These are phyloP conservation scores for Dryas alaskensis DNA, from an alignment of 306 rosid genomes.

Conservation along the genomic window DNA sequence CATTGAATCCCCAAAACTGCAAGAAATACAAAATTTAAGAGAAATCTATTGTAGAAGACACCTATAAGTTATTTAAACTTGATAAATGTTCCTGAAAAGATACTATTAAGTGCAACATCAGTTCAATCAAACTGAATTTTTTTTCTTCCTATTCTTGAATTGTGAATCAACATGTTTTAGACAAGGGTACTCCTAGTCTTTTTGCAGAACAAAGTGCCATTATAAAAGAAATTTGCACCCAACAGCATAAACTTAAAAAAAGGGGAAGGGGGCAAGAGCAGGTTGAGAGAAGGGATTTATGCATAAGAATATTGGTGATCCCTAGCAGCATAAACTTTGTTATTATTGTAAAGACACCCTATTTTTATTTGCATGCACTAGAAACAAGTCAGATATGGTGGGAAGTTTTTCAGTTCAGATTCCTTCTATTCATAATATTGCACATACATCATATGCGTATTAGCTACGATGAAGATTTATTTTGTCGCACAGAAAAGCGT, in stretches of 20 bases:
- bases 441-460: no score
- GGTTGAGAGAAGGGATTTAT: not conserved
- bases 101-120: not conserved
- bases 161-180: not conserved
- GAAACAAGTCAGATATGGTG: no score
- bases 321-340: no score
- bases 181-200: not conserved
- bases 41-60: not conserved
- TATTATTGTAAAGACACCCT: no score
- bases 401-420: no score
- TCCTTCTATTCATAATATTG: no score
- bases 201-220: not conserved
- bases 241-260: not conserved
- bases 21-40: conserved; percentile 16
- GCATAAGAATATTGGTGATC: no score
- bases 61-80: not conserved
- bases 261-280: not conserved
- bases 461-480: no score
- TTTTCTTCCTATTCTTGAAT: not conserved
- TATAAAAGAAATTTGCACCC: not conserved
- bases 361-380: no score
- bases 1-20: conserved; percentile 56
- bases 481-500: no score
- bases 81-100: not conserved
- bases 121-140: not conserved